Base-by-base conservation (phyloP, 345 rosid genomes). In the Eucalyptus tenuipes region DNA sequence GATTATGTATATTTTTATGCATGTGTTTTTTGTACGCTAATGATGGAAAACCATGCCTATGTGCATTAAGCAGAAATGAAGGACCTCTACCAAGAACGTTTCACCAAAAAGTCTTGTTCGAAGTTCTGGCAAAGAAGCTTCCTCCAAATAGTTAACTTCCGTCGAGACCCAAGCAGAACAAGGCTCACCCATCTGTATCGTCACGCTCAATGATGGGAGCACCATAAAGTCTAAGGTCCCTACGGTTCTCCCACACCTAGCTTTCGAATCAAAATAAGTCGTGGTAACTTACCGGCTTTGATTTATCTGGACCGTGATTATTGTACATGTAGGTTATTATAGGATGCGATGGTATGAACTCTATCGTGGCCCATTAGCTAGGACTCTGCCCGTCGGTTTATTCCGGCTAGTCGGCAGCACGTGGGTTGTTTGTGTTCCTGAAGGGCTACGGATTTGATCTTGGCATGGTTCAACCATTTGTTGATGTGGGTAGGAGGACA, bases 281-380 rank as follows among this genome's bases (percentile, higher is more conserved):
- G 17, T 18, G 47, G 25, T 22, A 68, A 71, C 10, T 37, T 87
- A 7, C 9, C 49, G 5, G 24, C 3, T 45, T 57, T 64, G 31
- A 44, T 33, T 29, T 53, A 31, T 45, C 71, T 13, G 0, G 14
- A 71, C 31, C 17, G n/a, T 68, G 20, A 87, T 45, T 25, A 64
- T n/a, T 14, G 40, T 64, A n/a, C 40, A 2, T 64, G 27, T 87
- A 93, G 93, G 88, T 89, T 49, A 49, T 92, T 85, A 91, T 94
- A 61, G 95, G 93, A 29, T 93, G 94, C 24, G 93, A 93, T 53
- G 94, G 95, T 50, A 87, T 91, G 79, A 90, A 90, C 59, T 92
- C 92, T 7, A 66, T 52, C 48, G 92, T 91, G 64, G 93, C 93
- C 45, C n/a, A 52, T 2, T 90, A 90, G 94, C 50, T 94, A 27